phyloP scores from a whole-genome alignment of 495 filamentous ascomycete genomes.

The Tetracladium marchalianum region DNA sequence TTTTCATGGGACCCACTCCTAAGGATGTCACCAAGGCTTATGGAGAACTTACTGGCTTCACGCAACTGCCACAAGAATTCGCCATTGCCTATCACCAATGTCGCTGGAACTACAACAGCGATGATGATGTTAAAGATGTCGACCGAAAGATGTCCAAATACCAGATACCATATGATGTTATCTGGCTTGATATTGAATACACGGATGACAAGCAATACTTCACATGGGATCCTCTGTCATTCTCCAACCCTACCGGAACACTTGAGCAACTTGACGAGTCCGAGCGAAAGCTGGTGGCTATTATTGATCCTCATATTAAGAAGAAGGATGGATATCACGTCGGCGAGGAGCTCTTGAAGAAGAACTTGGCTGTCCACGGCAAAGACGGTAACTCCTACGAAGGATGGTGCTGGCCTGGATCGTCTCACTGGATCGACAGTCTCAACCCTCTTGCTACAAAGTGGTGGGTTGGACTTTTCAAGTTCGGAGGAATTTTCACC shows the following conservation, averaged over 20 bases:
- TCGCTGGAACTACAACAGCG: constrained; percentile 96
- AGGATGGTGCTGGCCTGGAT: constrained; percentile 97
- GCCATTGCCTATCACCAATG: constrained; percentile 93
- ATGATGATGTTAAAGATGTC: constrained; percentile 92
- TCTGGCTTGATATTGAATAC: constrained; percentile 98
- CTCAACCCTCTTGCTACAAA: constrained; percentile 79
- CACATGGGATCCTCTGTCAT: constrained; percentile 84
- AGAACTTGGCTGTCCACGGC: constrained; percentile 72
- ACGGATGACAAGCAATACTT: constrained; percentile 96
- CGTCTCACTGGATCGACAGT: constrained; percentile 88
- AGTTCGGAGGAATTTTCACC: constrained; percentile 76
- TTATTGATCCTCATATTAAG: constrained; percentile 98
- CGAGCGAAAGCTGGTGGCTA: constrained; percentile 82
- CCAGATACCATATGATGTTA: constrained; percentile 93
- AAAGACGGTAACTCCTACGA: constrained; percentile 87
- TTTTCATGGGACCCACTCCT: constrained; percentile 83
- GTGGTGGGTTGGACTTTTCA: constrained; percentile 87
- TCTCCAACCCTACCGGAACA: constrained; percentile 80
- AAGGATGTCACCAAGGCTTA: constrained; percentile 72
- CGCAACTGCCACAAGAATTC: constrained; percentile 83
- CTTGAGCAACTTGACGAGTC: constrained; percentile 71
- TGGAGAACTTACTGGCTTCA: constrained; percentile 88
- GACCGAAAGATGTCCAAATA: constrained; percentile 92
- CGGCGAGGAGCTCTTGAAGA: constrained; percentile 69
- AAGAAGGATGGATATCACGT: constrained; percentile 70